Evolutionary conservation across 306 rosid species (phyloP).

Genomic region (Vachellia collinsii): DNA sequence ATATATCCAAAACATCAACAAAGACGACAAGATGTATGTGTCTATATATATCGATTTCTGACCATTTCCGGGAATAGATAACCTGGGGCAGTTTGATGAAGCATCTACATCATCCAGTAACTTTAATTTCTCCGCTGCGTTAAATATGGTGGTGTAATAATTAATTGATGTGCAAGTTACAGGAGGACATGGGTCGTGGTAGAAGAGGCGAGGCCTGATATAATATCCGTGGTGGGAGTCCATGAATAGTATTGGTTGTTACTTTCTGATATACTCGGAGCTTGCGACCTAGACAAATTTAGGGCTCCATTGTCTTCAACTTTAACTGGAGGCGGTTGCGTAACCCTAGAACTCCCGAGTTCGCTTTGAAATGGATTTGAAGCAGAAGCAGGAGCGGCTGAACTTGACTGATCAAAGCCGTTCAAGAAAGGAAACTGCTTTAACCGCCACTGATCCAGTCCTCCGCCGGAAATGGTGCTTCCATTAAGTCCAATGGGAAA

Average conservation of each 20-base stretch:
- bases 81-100: background rate
- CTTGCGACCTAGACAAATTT: conserved; percentile 35
- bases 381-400: conserved; percentile 6
- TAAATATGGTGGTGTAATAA: background rate
- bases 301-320: conserved; percentile 42
- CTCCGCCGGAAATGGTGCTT: conserved; percentile 24
- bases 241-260: conserved; percentile 42
- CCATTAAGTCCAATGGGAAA: conserved; percentile 42
- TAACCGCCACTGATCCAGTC: conserved; percentile 48
- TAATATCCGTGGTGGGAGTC: conserved; percentile 44
- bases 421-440: conserved; percentile 57
- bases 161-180: conserved; percentile 24
- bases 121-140: background rate
- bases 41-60: background rate
- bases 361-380: background rate
- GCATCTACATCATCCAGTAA: background rate
- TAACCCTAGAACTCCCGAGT: conserved; percentile 45
- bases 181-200: conserved; percentile 49
- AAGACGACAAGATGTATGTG: background rate
- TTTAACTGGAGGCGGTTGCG: conserved; percentile 46
- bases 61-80: conserved; percentile 6
- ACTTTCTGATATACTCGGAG: conserved; percentile 38
- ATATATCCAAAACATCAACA: background rate
- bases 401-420: conserved; percentile 38
- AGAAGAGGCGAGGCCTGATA: conserved; percentile 56